Conservation (phyloP, 257 asterid genomes). For the Gardenia jasminoides region DNA sequence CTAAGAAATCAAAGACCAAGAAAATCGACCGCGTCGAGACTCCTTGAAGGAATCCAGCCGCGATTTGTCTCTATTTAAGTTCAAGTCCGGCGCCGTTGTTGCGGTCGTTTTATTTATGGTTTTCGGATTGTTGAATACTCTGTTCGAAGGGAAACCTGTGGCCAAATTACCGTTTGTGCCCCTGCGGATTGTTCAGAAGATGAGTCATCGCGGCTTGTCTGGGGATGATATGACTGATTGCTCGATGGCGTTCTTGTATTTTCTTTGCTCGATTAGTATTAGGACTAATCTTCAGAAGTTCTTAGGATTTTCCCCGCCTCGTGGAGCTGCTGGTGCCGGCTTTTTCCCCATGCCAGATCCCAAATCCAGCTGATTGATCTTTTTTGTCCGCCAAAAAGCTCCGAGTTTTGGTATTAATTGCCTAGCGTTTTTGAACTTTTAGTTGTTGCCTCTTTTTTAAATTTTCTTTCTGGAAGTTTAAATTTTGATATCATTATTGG, state of each 20-base stretch:
- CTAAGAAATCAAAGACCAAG: slow-evolving; percentile 63
- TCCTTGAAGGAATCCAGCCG: slow-evolving; percentile 89
- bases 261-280: slow-evolving; percentile 85
- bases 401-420: slow-evolving; percentile 5
- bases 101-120: slow-evolving; percentile 85
- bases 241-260: slow-evolving; percentile 90
- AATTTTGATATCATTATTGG: background rate
- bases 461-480: background rate
- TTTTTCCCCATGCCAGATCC: slow-evolving; percentile 89
- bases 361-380: slow-evolving; percentile 48
- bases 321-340: slow-evolving; percentile 93
- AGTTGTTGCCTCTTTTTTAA: background rate
- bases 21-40: slow-evolving; percentile 89
- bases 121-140: slow-evolving; percentile 72
- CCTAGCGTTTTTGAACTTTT: background rate
- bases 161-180: slow-evolving; percentile 94
- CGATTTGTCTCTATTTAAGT: slow-evolving; percentile 81
- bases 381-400: background rate
- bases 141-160: slow-evolving; percentile 82
- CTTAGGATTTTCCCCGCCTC: slow-evolving; percentile 91
- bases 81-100: slow-evolving; percentile 92
- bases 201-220: slow-evolving; percentile 90
- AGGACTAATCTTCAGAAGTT: slow-evolving; percentile 95
- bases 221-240: slow-evolving; percentile 98
- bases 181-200: slow-evolving; percentile 78